Evolutionary conservation across 1,139 yeast species (phyloP).

Genomic region (Yamadazyma taylorii): DNA sequence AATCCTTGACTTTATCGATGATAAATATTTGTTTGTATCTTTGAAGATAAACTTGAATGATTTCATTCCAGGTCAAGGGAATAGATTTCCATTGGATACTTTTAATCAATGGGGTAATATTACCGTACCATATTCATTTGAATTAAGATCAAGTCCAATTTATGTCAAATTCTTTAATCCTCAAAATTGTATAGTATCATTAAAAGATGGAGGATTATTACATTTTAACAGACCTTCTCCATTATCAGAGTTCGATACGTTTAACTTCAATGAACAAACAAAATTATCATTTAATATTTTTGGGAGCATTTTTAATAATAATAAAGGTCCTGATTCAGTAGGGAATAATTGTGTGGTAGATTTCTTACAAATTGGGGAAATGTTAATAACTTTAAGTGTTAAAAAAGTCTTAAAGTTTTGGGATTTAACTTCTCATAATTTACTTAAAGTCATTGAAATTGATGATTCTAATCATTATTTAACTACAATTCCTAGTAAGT

Average conservation of each 20-base stretch:
- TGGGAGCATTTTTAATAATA: slow-evolving; percentile 22
- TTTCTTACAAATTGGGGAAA: slow-evolving; percentile 16
- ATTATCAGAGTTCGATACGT: slow-evolving; percentile 47
- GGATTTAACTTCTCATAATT: slow-evolving; percentile 43
- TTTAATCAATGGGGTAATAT: slow-evolving; percentile 59
- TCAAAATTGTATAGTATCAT: slow-evolving; percentile 49
- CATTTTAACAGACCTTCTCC: slow-evolving; percentile 43
- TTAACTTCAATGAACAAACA: slow-evolving; percentile 52
- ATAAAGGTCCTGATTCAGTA: slow-evolving; percentile 26
- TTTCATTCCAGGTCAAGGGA: slow-evolving; percentile 23
- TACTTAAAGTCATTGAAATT: slow-evolving; percentile 2
- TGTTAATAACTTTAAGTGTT: slow-evolving; percentile 37
- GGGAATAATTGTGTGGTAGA: slow-evolving; percentile 37
- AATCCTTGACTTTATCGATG: slow-evolving; percentile 30
- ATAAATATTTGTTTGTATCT: slow-evolving; percentile 33
- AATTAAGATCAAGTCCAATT: slow-evolving; percentile 60
- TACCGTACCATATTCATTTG: slow-evolving; percentile 74
- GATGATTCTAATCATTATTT: slow-evolving; percentile 18
- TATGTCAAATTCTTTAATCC: slow-evolving; percentile 48
- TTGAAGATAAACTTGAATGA: slow-evolving; percentile 30
- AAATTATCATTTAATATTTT: slow-evolving; percentile 47
- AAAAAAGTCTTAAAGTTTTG: slow-evolving; percentile 55
- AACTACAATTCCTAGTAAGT: slow-evolving; percentile 31
- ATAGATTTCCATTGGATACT: slow-evolving; percentile 25
- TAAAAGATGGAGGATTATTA: slow-evolving; percentile 71